Base-by-base conservation (phyloP, 2,329 filamentous ascomycete species). In the Microcera coccophila region DNA sequence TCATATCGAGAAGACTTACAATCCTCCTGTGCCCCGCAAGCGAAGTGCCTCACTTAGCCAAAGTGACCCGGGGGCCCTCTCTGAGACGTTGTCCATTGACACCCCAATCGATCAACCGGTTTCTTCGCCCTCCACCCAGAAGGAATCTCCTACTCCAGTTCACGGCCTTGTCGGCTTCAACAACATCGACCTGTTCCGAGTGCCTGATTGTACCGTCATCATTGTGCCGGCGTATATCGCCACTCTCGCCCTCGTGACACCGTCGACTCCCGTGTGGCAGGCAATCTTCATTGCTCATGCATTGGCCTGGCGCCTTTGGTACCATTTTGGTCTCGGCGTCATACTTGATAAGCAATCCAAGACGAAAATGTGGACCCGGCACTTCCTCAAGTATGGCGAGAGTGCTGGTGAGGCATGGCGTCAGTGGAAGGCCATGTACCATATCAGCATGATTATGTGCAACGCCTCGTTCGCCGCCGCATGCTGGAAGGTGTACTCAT, bases 1-100 rank as follows among this genome's bases (percentile, higher is more conserved):
- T 39, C 93, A 98, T 62, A 98, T 98, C 68, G 90, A 97, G 60
- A 94, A 94, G 73, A 96, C 84, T 3, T 98, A 98, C 74, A 96
- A 96, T 62, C 82, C 90, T 24, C 90, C 90, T 39, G 79, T 87
- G 33, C 87, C 90, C 46, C 86, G 82, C 66, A 77, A 75, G 64
- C 74, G 71, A 53, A 67, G 65, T 36, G 57, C 63, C 7, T 64
- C 62, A n/a, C 59, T 54, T 33, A 55, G 48, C 40, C 59, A 59
- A 50, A 58, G 60, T 57, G 60, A 64, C 45, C 38, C 56, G 29
- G 50, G 49, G 15, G 42, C 60, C 38, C 47, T 55, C 36, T 33
- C 59, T 42, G 64, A 62, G 38, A 15, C 49, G 31, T 55, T 37
- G 33, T 55, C 44, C 28, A 44, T 46, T 20, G 53, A 53, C 37